Evolutionary conservation across 2,329 filamentous ascomycete species (phyloP).

Genomic region (Aciculosporium take): DNA sequence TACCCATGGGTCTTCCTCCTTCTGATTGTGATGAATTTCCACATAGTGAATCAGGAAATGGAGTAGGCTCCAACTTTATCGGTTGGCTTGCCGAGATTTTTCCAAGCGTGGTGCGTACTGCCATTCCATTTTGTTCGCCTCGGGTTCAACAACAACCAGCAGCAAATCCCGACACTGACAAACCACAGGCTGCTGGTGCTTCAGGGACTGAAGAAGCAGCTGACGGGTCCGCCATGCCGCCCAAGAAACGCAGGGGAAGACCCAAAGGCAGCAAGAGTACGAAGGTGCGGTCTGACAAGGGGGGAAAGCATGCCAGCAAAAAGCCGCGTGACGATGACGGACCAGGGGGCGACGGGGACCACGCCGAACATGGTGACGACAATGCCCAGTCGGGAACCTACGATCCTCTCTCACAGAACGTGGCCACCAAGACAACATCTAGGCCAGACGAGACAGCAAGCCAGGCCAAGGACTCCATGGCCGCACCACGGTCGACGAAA

Average conservation of each 20-base stretch:
- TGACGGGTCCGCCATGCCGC: slow-evolving; percentile 1
- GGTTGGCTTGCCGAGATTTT: slow-evolving; percentile 52
- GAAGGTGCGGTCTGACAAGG: slow-evolving; percentile 13
- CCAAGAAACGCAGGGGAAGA: slow-evolving; percentile 35
- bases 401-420: background rate
- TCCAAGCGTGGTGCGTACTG: slow-evolving; percentile 1
- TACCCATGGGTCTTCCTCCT: slow-evolving; percentile 40
- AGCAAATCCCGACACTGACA: background rate
- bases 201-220: background rate
- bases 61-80: slow-evolving; percentile 42
- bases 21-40: slow-evolving; percentile 35
- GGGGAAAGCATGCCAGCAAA: slow-evolving; percentile 3
- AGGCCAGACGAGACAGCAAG: slow-evolving; percentile 1
- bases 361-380: background rate
- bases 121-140: background rate
- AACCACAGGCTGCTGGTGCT: background rate
- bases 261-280: slow-evolving; percentile 37
- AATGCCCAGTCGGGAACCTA: background rate
- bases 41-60: slow-evolving; percentile 40
- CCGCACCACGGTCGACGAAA: slow-evolving; percentile 15
- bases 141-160: no score
- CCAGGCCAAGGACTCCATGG: slow-evolving; percentile 9
- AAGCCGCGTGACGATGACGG: background rate
- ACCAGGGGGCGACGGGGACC: background rate
- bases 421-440: background rate